Base-by-base conservation (phyloP, 441 rosid species). In the Brassica balearica region DNA sequence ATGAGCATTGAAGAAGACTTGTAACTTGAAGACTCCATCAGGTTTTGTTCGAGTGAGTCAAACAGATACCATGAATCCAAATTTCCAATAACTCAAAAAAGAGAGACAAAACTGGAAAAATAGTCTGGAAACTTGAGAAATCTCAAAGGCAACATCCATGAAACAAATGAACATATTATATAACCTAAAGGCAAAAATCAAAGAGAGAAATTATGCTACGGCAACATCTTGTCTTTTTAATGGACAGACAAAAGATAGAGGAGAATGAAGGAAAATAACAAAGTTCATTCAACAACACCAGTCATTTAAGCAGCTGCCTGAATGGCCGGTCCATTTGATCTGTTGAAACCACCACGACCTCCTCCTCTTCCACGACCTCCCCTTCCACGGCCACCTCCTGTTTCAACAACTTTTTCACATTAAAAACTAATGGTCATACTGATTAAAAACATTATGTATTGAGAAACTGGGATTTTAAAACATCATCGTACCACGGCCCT, bases 361-460 rank as follows among this genome's bases (percentile, higher is more conserved):
- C 93, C 95, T 78, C 93, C 93, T 82, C 93, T 87, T 72, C 97
- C 98, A 5, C 96, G 95, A 59, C 74, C 65, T 74, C 94, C 93
- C 82, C 96, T 88, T 65, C 97, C 92, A 19, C 96, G 92, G 25
- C 94, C 95, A 77, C 95, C 92, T 12, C 95, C 98, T 92, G 77
- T 65, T 46, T 32, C 73, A 71, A 2, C 20, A 76, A 67, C 0
- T 5, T 23, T 46, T 12, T 60, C 22, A 25, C 59, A 22, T 60
- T 75, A 71, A 20, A 60, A 34, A 59, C 69, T 25, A 25, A 25
- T 25, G 27, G 27, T 25, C 27, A 25, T 25, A 25, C 27, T 56
- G 1, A 15, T 22, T 62, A 48, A 36, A 23, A 1, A 9, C 7
- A 53, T 25, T 9, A 67, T 19, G 8, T n/a, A 56, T 8, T 55